Percentiles rank a stretch among this genome's conserved stretches.
Evolutionary conservation across 208 protist genomes (phyloP).

Genomic region (Borovskyia barvae): DNA sequence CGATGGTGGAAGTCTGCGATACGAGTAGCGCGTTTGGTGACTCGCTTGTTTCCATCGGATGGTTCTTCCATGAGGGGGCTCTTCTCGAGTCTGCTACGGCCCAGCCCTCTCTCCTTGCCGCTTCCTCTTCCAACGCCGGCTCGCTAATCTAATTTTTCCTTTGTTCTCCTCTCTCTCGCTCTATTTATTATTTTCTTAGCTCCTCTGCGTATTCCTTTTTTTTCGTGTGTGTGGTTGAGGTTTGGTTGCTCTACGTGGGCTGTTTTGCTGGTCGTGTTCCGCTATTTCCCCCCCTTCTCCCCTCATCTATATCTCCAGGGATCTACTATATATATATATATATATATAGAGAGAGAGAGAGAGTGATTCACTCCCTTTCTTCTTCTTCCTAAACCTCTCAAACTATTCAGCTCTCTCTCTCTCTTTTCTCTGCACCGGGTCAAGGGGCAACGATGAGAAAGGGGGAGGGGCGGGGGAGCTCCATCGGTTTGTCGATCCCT

Average conservation of each 20-base stretch:
- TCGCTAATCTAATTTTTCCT: background rate
- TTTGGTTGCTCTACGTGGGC: background rate
- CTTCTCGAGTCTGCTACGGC: background rate
- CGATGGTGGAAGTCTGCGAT: background rate
- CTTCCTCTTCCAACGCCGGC: background rate
- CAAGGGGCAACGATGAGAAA: too few relatives aligned
- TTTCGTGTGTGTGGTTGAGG: background rate
- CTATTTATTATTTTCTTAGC: background rate
- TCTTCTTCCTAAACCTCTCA: background rate
- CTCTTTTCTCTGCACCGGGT: too few relatives aligned
- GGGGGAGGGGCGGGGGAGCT: too few relatives aligned
- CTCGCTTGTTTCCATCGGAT: background rate
- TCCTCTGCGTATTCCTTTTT: background rate
- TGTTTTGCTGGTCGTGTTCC: background rate
- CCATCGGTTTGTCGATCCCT: too few relatives aligned
- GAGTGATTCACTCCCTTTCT: background rate
- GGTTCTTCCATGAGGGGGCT: background rate
- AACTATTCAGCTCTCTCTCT: background rate
- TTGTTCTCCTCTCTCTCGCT: background rate
- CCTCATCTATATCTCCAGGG: background rate
- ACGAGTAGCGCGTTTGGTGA: slow-evolving; percentile 5
- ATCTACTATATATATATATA: background rate
- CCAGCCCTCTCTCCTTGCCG: background rate
- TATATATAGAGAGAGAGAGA: too few relatives aligned
- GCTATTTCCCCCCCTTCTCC: background rate